Evolutionary conservation across 2,329 filamentous ascomycete species (phyloP).

Genomic region (Plenodomus tracheiphilus): DNA sequence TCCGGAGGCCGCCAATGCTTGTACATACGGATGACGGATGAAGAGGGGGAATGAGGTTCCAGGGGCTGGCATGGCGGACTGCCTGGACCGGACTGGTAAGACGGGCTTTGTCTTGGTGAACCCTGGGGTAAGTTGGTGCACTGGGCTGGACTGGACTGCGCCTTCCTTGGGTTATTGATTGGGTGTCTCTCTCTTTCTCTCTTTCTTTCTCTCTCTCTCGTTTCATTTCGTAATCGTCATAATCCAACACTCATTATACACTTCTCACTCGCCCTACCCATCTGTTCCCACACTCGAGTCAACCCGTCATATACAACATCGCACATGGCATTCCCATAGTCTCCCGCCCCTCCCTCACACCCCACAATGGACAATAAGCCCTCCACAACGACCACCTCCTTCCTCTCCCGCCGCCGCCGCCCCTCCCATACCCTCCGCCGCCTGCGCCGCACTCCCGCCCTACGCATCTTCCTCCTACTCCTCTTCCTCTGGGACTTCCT

Average conservation of each 20-base stretch:
- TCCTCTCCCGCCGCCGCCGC: neutral
- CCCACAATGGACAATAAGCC: neutral
- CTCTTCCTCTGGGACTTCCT: constrained; percentile 26
- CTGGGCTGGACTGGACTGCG: neutral
- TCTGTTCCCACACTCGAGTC: too few relatives aligned
- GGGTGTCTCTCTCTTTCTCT: too few relatives aligned
- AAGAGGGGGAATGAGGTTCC: neutral
- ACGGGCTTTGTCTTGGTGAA: neutral
- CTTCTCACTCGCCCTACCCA: too few relatives aligned
- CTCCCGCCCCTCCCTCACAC: neutral
- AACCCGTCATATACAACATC: neutral
- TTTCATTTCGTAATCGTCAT: too few relatives aligned
- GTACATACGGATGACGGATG: neutral
- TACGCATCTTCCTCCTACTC: constrained; percentile 23
- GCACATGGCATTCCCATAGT: neutral
- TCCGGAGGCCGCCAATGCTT: neutral
- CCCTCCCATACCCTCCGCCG: constrained; percentile 16
- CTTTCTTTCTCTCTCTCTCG: too few relatives aligned
- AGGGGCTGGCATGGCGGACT: neutral
- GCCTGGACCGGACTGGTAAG: too few relatives aligned
- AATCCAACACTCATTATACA: too few relatives aligned
- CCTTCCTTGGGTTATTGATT: neutral
- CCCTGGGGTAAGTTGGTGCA: neutral
- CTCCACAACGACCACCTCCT: neutral
- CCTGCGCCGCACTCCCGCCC: constrained; percentile 19